Percentiles rank a stretch among this genome's conserved stretches.
Conservation (phyloP, 805 yeast species). For the Wickerhamiella dianesei region DNA sequence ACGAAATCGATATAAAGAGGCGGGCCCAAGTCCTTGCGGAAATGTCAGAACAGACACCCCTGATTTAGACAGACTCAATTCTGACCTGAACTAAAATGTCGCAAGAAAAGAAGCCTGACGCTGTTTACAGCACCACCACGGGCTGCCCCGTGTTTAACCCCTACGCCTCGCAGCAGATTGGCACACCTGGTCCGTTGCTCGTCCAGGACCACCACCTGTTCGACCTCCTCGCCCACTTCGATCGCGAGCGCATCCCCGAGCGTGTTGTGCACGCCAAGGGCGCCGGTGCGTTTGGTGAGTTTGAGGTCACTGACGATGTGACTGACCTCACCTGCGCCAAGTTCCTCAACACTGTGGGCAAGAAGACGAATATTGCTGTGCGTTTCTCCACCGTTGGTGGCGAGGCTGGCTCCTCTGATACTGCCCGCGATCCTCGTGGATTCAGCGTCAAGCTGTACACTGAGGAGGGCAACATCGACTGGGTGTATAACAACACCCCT, state of each 20-base stretch:
- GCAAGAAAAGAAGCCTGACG: slow-evolving; percentile 14
- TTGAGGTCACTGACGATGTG: slow-evolving; percentile 45
- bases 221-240: slow-evolving; percentile 46
- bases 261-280: slow-evolving; percentile 59
- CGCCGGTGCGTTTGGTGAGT: slow-evolving; percentile 47
- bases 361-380: slow-evolving; percentile 52
- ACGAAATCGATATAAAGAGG: no score
- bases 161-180: slow-evolving; percentile 39
- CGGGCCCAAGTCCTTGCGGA: no score
- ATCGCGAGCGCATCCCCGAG: slow-evolving; percentile 53
- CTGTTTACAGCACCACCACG: slow-evolving; percentile 34
- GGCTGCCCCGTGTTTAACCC: slow-evolving; percentile 48
- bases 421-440: slow-evolving; percentile 60
- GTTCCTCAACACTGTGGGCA: slow-evolving; percentile 62
- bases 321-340: slow-evolving; percentile 34
- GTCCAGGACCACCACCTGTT: slow-evolving; percentile 45
- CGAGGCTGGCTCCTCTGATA: slow-evolving; percentile 51
- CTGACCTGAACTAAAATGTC: neutral
- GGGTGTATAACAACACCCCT: slow-evolving; percentile 65
- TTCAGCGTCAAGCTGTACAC: slow-evolving; percentile 53
- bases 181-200: slow-evolving; percentile 43
- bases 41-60: no score
- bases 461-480: slow-evolving; percentile 54
- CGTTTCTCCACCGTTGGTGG: slow-evolving; percentile 61
- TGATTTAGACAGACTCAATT: no score